Base-by-base conservation (phyloP, 371 early-diverging fungal species). In the Gilbertella persicaria region DNA sequence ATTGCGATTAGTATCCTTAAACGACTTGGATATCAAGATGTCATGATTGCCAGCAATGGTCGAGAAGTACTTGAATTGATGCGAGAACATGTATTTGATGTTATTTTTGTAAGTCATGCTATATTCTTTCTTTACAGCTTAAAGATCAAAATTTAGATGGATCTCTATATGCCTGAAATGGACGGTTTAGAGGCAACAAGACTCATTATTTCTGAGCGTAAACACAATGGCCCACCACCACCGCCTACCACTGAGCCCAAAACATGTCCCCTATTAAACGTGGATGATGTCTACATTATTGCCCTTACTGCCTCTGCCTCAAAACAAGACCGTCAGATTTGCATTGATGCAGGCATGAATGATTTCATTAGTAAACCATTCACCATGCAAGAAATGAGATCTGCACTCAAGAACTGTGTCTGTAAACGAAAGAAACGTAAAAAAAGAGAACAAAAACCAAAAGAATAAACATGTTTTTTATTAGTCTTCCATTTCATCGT, bases 301-400 rank as follows among this genome's bases (percentile, higher is more conserved):
- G 83, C 83, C 7, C 55, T 83, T 19, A 83, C 83, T 20, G 83
- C 83, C 3, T 83, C 81, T 0, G 83, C 81, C 0, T 79, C 80
- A 58, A 67, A 67, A 12, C 73, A 78, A 25, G 83, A 83, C 56
- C 71, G 80, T 40, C 79, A 83, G 41, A 79, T 78, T 1, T 83
- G 83, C 55, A 79, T 80, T 46, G 79, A 81, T 50, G 81, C 83
- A 2, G 83, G 83, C 6, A 81, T 83, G 83, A 79, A 83, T 21
- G 83, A 81, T 37, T 83, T 81, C 37, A 81, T 83, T 43, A 75
- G 78, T 51, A 83, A 83, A 47, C 82, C 84, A 2, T 81, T 81
- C 43, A 79, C 74, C 4, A 64, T 77, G 62, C 54, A 71, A 53
- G 82, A 81, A 53, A 77, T 83, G 79, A 78, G 78, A 50, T 48